phyloP scores from a whole-genome alignment of 192 early-diverging fungal species.

The Mortierella antarctica region DNA sequence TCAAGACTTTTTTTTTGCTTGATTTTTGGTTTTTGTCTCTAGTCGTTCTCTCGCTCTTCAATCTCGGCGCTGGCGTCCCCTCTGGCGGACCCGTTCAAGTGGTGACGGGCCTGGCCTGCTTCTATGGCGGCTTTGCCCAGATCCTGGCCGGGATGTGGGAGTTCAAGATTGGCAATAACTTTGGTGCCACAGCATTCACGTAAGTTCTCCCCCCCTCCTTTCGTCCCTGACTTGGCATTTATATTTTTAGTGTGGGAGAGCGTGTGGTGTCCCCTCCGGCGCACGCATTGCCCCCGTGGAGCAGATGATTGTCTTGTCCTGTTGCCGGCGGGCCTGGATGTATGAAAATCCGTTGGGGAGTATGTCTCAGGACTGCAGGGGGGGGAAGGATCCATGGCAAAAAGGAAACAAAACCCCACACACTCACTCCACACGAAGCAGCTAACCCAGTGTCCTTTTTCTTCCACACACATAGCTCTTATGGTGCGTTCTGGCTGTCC shows the following conservation, averaged over 20 bases:
- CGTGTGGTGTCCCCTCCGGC: too few relatives aligned
- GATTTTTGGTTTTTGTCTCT: not conserved
- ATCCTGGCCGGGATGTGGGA: slow-evolving; percentile 88
- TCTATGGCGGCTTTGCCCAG: slow-evolving; percentile 82
- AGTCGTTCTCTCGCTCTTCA: slow-evolving; percentile 78
- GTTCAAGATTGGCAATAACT: slow-evolving; percentile 80
- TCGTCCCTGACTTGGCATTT: too few relatives aligned
- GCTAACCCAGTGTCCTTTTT: not conserved
- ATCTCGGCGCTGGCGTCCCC: slow-evolving; percentile 71
- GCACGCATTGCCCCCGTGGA: too few relatives aligned
- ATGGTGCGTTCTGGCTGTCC: slow-evolving; percentile 75
- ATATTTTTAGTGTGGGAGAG: too few relatives aligned
- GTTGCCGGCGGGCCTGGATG: too few relatives aligned
- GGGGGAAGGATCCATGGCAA: too few relatives aligned
- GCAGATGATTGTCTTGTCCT: too few relatives aligned
- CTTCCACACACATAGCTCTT: slow-evolving; percentile 13
- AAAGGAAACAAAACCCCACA: too few relatives aligned
- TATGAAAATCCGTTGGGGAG: too few relatives aligned
- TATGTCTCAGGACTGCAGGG: too few relatives aligned
- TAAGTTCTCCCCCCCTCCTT: slow-evolving; percentile 11
- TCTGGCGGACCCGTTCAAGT: slow-evolving; percentile 63
- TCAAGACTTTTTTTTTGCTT: not conserved
- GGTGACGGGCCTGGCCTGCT: slow-evolving; percentile 73
- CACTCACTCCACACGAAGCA: too few relatives aligned
- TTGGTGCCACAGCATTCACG: slow-evolving; percentile 85